Evolutionary conservation across 192 early-diverging fungal species (phyloP), one percentile per base, ranked within the genome.

Genomic region (Paraglomus occultum): DNA sequence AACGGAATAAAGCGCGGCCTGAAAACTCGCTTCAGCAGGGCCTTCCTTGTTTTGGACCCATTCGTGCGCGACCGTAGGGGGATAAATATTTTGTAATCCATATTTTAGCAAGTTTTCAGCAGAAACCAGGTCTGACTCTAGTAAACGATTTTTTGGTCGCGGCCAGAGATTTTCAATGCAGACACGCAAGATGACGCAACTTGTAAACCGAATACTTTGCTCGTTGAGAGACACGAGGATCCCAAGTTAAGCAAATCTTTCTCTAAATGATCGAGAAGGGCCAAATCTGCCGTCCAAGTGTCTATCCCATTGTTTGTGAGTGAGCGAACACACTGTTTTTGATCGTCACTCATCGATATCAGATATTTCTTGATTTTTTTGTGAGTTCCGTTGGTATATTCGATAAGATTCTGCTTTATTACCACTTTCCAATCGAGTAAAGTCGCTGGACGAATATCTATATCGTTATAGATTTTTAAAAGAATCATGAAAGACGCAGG

Each of bases 201-300:
- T 70, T 11, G 69, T 64, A n/a, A 70, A 70, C 18, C 23, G n/a
- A 45, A 70, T 15, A 20, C 15, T 70, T 40, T 59, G 57, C 1
- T 62, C 44, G 14, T 70, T 3, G 38, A 9, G 40, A 8, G 43
- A 17, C 2, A 64, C 43, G 0, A 64, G 63, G 23, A 49, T 64
- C 17, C 63, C 48, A 18, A 47, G 15, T 64, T 48, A 4, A 64
- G 48, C 22, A 64, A 22, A 49, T 64, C 43, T 46, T 49, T 45
- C 20, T 45, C 47, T 23, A 64, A 31, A 18, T 64, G 43, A 17
- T 38, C 22, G 17, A 48, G 45, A 9, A 31, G 43, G 11, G 6
- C 12, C 39, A 64, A 49, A 46, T 64, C 46, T 18, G 22, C 15
- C 47, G 20, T 20, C n/a, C 48, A 64, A 49, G n/a, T 47, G 12